Conservation (phyloP, 2,329 filamentous ascomycete genomes). For the Drechslerella stenobrocha region DNA sequence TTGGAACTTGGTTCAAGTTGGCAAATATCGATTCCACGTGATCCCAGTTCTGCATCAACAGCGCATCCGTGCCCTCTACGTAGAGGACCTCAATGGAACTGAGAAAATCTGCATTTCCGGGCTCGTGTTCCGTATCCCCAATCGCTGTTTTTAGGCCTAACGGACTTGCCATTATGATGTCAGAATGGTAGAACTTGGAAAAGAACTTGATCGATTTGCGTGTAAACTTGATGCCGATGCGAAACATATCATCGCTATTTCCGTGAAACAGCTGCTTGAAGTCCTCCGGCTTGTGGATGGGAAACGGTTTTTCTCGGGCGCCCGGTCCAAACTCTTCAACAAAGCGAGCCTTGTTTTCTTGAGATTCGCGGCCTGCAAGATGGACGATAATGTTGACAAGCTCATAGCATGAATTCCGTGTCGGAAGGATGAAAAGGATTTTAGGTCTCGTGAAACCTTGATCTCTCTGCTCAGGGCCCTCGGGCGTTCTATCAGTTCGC, state of each 20-base stretch:
- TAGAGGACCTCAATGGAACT: constrained; percentile 90
- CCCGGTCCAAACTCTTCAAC: constrained; percentile 71
- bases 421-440: constrained; percentile 85
- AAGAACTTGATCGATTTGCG: constrained; percentile 95
- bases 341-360: constrained; percentile 93
- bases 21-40: constrained; percentile 90
- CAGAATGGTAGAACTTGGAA: constrained; percentile 91
- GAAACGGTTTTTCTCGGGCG: constrained; percentile 69
- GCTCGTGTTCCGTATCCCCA: constrained; percentile 70
- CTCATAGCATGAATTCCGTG: constrained; percentile 78
- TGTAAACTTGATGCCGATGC: constrained; percentile 93
- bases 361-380: constrained; percentile 79
- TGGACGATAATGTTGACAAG: constrained; percentile 76
- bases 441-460: constrained; percentile 96
- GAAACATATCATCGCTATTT: constrained; percentile 97
- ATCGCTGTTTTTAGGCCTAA: constrained; percentile 88
- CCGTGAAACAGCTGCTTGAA: constrained; percentile 88
- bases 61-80: constrained; percentile 86
- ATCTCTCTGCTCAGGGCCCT: constrained; percentile 69
- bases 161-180: constrained; percentile 89
- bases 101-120: constrained; percentile 79
- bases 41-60: constrained; percentile 98
- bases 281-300: constrained; percentile 76
- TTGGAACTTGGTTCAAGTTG: constrained; percentile 86
- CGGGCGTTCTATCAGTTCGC: constrained; percentile 65